phyloP scores from a whole-genome alignment of 2,329 filamentous ascomycete species.

The Didymella glomerata region DNA sequence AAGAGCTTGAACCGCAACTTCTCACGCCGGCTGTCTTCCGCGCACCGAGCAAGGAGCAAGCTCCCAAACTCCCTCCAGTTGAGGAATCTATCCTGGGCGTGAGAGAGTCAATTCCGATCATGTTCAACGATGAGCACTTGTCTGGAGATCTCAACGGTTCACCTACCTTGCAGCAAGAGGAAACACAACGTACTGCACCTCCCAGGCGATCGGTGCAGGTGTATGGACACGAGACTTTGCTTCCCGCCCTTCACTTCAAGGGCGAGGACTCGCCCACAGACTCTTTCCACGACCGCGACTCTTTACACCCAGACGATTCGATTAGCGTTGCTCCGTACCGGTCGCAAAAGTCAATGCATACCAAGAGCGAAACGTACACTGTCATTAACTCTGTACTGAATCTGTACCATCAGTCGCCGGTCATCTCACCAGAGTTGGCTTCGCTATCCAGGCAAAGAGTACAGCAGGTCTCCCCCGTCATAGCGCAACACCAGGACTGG shows the following conservation, averaged over 20 bases:
- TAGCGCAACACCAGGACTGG: constrained; percentile 64
- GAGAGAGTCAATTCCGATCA: constrained; percentile 64
- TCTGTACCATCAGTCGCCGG: constrained; percentile 50
- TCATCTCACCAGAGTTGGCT: constrained; percentile 52
- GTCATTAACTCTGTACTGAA: constrained; percentile 53
- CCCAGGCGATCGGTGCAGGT: constrained; percentile 27
- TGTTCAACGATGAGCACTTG: constrained; percentile 56
- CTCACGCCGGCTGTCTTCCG: constrained; percentile 44
- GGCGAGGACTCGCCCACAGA: constrained; percentile 46
- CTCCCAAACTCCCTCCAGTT: constrained; percentile 26
- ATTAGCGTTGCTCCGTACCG: constrained; percentile 49
- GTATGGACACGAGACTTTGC: constrained; percentile 23
- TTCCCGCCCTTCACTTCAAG: constrained; percentile 37
- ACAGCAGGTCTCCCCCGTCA: constrained; percentile 59
- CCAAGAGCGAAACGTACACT: constrained; percentile 55
- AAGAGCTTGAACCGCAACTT: constrained; percentile 33
- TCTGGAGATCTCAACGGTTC: constrained; percentile 10
- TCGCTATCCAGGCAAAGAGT: constrained; percentile 52
- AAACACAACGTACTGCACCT: constrained; percentile 24
- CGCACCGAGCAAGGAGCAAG: constrained; percentile 22
- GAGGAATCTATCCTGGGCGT: constrained; percentile 59
- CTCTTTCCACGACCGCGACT: constrained; percentile 44
- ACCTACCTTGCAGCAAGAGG: constrained; percentile 17
- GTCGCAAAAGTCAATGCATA: constrained; percentile 40
- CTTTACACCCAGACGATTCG: constrained; percentile 50